These are phyloP conservation scores for Tulasnella sp. DNA, from an alignment of 768 basidiomycete species.

Conservation along the genomic window DNA sequence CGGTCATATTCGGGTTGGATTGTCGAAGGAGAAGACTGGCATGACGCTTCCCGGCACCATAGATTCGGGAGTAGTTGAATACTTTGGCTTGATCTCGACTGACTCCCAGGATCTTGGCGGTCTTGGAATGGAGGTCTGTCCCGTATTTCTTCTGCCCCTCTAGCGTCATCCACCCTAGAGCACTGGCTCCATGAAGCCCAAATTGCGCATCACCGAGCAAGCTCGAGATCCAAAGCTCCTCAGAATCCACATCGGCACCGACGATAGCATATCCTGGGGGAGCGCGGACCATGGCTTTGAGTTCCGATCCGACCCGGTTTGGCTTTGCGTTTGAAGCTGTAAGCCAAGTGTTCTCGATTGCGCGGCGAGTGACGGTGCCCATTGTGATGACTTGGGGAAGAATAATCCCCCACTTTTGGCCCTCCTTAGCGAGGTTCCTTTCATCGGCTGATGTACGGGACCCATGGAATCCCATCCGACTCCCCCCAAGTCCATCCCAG, in stretches of 20 bases:
- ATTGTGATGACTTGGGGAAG: conserved; percentile 95
- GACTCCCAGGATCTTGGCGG: conserved; percentile 86
- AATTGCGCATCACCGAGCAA: conserved; percentile 99
- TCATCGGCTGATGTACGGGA: conserved; percentile 30
- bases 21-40: conserved; percentile 84
- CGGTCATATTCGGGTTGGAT: conserved; percentile 71
- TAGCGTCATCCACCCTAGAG: conserved; percentile 98
- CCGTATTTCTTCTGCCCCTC: conserved; percentile 94
- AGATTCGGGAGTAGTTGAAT: conserved; percentile 98
- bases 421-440: conserved; percentile 1
- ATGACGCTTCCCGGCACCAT: conserved; percentile 96
- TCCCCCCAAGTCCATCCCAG: conserved; percentile 54
- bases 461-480: conserved; percentile 52
- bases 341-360: conserved; percentile 97
- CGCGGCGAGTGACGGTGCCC: conserved; percentile 96
- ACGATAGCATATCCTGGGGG: conserved; percentile 92
- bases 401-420: conserved; percentile 79
- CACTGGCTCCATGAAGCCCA: conserved; percentile 91
- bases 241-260: conserved; percentile 97
- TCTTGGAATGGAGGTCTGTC: conserved; percentile 96
- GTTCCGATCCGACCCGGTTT: conserved; percentile 95
- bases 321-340: conserved; percentile 98
- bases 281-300: conserved; percentile 96
- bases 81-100: conserved; percentile 94
- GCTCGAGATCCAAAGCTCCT: conserved; percentile 98